A percentile compares a stretch with the other conserved stretches of the same genome.
Evolutionary conservation across 1,284 basidiomycete genomes (phyloP).

Genomic region (Ganoderma lucidum): DNA sequence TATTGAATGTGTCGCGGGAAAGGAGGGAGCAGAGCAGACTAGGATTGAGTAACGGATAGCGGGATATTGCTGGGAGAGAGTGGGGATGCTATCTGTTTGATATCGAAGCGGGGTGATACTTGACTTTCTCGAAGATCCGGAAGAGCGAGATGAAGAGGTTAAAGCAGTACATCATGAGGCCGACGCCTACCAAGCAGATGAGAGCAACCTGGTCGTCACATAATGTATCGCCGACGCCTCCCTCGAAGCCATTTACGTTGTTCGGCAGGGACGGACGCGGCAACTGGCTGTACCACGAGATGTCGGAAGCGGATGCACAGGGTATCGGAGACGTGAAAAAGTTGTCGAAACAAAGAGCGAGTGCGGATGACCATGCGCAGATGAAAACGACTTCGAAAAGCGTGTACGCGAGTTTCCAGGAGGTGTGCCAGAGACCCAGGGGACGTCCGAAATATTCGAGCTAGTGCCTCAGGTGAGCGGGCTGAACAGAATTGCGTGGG

Average conservation of each 20-base stretch:
- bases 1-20: conserved; percentile 19
- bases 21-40: not conserved
- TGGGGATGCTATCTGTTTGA: conserved; percentile 22
- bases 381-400: conserved; percentile 88
- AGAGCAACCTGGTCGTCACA: conserved; percentile 79
- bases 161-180: conserved; percentile 79
- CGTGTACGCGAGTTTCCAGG: conserved; percentile 82
- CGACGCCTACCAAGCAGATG: conserved; percentile 78
- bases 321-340: conserved; percentile 88
- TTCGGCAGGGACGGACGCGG: conserved; percentile 55
- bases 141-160: conserved; percentile 88
- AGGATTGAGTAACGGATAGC: conserved; percentile 4
- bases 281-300: conserved; percentile 76
- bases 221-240: conserved; percentile 60
- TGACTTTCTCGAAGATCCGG: conserved; percentile 89
- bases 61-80: not conserved
- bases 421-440: conserved; percentile 89
- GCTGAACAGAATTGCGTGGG: not conserved
- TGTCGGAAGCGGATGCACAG: conserved; percentile 66
- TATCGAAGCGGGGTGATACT: conserved; percentile 53
- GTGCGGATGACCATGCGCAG: conserved; percentile 90
- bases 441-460: conserved; percentile 93
- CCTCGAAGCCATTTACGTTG: conserved; percentile 49
- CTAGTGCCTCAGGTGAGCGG: conserved; percentile 48
- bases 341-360: conserved; percentile 90